Percentiles rank a stretch among this genome's conserved stretches.
Evolutionary conservation across 1,284 basidiomycete genomes (phyloP).

Genomic region (Schizopora paradoxa): DNA sequence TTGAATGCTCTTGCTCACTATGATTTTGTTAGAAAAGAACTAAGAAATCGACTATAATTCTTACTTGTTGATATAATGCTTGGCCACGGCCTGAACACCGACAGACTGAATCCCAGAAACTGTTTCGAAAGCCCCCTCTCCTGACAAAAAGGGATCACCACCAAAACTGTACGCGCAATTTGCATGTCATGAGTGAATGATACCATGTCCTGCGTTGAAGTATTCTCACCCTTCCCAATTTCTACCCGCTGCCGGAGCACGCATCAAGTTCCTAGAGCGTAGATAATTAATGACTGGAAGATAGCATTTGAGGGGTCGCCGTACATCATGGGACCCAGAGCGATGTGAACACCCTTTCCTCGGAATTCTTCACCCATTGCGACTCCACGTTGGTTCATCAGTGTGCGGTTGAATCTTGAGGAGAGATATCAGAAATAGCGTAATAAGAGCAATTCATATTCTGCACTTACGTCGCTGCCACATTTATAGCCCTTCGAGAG

Average conservation of each 20-base stretch:
- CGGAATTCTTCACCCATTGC: slow-evolving; percentile 46
- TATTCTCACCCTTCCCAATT: slow-evolving; percentile 17
- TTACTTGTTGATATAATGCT: slow-evolving; percentile 61
- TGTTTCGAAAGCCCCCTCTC: slow-evolving; percentile 58
- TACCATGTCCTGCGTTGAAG: not conserved
- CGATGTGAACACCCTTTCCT: slow-evolving; percentile 47
- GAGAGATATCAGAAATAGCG: not conserved
- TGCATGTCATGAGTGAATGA: too few relatives aligned
- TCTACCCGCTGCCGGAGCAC: slow-evolving; percentile 16
- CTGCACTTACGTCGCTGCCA: slow-evolving; percentile 52
- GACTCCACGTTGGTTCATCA: slow-evolving; percentile 36
- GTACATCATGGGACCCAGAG: slow-evolving; percentile 32
- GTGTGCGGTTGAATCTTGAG: slow-evolving; percentile 55
- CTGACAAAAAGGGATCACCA: slow-evolving; percentile 57
- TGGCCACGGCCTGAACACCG: slow-evolving; percentile 61
- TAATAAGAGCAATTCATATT: not conserved
- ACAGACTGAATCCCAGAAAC: slow-evolving; percentile 57
- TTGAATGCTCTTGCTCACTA: slow-evolving; percentile 38
- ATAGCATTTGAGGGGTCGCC: not conserved
- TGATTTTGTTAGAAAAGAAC: not conserved
- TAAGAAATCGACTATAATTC: slow-evolving; percentile 8
- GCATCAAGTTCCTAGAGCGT: slow-evolving; percentile 16
- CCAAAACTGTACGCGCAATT: too few relatives aligned
- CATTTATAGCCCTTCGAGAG: slow-evolving; percentile 54
- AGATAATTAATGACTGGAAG: not conserved